Percentiles rank a stretch among this genome's conserved stretches.
These are phyloP conservation scores for Solanum gandarillasii DNA, from an alignment of 257 asterid genomes.

Conservation along the genomic window DNA sequence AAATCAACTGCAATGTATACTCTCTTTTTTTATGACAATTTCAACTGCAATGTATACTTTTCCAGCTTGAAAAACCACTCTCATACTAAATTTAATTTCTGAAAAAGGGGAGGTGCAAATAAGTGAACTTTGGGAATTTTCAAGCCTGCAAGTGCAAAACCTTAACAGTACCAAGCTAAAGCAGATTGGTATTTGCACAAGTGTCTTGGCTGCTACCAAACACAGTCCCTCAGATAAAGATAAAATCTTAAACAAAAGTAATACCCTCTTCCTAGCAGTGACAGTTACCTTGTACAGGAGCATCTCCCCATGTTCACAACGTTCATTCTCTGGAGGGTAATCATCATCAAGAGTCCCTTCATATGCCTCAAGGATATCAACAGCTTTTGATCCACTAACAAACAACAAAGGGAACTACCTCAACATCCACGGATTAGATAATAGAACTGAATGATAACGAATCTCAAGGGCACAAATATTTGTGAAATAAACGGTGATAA, in stretches of 20 bases:
- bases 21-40: not conserved
- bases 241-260: not conserved
- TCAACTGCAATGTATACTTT: not conserved
- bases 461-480: not conserved
- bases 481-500: not conserved
- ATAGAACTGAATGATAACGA: not conserved
- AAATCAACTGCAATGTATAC: not conserved
- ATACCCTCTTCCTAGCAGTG: not conserved
- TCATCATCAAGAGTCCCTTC: slow-evolving; percentile 99
- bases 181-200: not conserved
- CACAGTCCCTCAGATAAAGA: not conserved
- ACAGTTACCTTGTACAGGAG: slow-evolving; percentile 81
- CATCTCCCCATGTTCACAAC: slow-evolving; percentile 97
- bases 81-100: not conserved
- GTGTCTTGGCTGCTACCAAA: not conserved
- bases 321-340: slow-evolving; percentile 92
- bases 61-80: not conserved
- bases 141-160: not conserved
- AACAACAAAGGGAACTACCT: slow-evolving; percentile 8
- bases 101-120: not conserved
- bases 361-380: slow-evolving; percentile 94
- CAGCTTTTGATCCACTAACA: slow-evolving; percentile 82
- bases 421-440: not conserved
- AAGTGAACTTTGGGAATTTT: not conserved
- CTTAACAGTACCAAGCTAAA: not conserved